Percentiles rank a stretch among this genome's conserved stretches.
These are phyloP conservation scores for Fusarium clavum DNA, from an alignment of 2,329 filamentous ascomycete species.

Conservation along the genomic window DNA sequence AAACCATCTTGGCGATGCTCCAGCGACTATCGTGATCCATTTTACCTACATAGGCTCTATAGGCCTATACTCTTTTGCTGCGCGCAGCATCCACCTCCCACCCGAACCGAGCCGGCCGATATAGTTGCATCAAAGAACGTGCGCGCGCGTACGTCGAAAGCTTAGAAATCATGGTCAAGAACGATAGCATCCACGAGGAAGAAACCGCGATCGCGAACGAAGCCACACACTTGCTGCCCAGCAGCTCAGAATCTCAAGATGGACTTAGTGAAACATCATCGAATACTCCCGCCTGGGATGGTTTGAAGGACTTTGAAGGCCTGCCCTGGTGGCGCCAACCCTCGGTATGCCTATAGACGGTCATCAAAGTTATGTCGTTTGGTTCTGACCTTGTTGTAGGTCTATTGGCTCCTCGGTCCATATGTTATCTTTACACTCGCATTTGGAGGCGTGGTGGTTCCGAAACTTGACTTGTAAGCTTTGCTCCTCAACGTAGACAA, in stretches of 20 bases:
- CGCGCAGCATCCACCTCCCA: constrained; percentile 11
- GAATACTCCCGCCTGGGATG: constrained; percentile 57
- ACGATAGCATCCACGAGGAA: constrained; percentile 6
- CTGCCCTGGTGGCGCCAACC: constrained; percentile 73
- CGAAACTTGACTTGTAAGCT: constrained; percentile 81
- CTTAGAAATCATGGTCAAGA: constrained; percentile 25
- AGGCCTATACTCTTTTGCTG: constrained; percentile 17
- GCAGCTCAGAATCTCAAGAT: constrained; percentile 29
- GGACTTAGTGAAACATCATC: constrained; percentile 26
- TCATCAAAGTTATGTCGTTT: neutral
- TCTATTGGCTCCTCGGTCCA: constrained; percentile 85
- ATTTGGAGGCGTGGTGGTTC: constrained; percentile 86
- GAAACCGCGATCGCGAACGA: constrained; percentile 45
- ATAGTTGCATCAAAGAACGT: neutral
- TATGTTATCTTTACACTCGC: constrained; percentile 86
- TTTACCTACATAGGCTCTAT: constrained; percentile 9
- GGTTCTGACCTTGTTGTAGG: constrained; percentile 59
- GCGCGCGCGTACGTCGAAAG: neutral
- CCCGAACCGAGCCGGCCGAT: constrained; percentile 5
- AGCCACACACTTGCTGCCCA: constrained; percentile 54
- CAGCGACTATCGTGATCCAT: constrained; percentile 25
- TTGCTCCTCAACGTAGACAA: neutral
- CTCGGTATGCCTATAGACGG: constrained; percentile 60
- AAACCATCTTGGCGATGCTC: constrained; percentile 27
- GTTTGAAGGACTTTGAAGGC: constrained; percentile 67